Evolutionary conservation across 225 moss, liverwort and hornwort species (phyloP).

Genomic region (Anthoceros angustus): DNA sequence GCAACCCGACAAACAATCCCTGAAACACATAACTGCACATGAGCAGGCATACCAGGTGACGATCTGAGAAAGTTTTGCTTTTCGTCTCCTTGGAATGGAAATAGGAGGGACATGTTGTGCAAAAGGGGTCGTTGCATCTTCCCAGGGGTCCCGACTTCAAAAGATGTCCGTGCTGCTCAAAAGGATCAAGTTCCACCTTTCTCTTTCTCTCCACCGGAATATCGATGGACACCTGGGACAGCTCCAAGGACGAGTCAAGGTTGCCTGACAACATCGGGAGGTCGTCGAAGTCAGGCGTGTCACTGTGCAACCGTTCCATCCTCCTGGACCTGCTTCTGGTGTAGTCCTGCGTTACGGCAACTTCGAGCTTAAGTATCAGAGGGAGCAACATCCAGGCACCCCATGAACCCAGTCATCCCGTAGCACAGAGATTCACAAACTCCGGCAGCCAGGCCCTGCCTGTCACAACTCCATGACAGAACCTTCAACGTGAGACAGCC

Average conservation of each 20-base stretch:
- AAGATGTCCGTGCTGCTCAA: constrained; percentile 35
- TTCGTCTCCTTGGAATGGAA: constrained; percentile 8
- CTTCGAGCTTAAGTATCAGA: too few relatives aligned
- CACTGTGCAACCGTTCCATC: not conserved
- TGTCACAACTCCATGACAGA: too few relatives aligned
- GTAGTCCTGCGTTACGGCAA: not conserved
- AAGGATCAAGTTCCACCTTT: constrained; percentile 7
- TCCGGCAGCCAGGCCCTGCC: too few relatives aligned
- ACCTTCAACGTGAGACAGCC: too few relatives aligned
- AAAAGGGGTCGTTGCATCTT: constrained; percentile 56
- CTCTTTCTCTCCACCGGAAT: constrained; percentile 7
- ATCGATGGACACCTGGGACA: not conserved
- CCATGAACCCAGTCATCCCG: too few relatives aligned
- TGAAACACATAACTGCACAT: too few relatives aligned
- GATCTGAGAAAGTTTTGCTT: not conserved
- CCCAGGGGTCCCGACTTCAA: constrained; percentile 62
- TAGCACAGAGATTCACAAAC: too few relatives aligned
- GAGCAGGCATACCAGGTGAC: too few relatives aligned
- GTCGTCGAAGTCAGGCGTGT: not conserved
- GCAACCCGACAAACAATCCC: not conserved
- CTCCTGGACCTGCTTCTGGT: not conserved
- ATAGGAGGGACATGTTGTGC: constrained; percentile 57
- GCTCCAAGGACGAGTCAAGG: not conserved
- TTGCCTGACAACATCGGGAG: not conserved
- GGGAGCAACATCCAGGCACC: too few relatives aligned